These are phyloP conservation scores for Leucocoprinus leucothites DNA, from an alignment of 768 basidiomycete species.

Conservation along the genomic window DNA sequence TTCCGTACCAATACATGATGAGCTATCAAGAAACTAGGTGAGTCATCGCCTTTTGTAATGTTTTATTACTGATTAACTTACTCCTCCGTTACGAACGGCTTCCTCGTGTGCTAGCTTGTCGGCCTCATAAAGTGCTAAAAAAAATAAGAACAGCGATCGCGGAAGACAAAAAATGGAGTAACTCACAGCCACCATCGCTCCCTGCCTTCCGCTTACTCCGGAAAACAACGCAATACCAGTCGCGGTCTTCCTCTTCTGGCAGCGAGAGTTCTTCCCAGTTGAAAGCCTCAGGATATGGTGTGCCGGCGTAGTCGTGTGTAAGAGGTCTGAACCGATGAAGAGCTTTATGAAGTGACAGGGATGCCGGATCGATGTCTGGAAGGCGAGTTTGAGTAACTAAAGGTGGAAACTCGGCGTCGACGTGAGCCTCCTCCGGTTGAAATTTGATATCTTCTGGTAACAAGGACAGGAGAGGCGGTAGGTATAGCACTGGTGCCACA, in stretches of 20 bases:
- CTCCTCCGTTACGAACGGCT: conserved; percentile 83
- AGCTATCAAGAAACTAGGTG: conserved; percentile 43
- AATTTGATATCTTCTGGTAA: conserved; percentile 46
- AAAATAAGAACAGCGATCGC: not conserved
- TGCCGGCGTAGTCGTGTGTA: conserved; percentile 55
- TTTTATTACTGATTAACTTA: conserved; percentile 32
- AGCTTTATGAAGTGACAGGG: conserved; percentile 82
- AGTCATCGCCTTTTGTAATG: conserved; percentile 8
- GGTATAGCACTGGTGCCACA: conserved; percentile 61
- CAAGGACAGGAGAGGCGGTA: conserved; percentile 82
- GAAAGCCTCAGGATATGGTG: conserved; percentile 74
- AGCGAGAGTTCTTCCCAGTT: conserved; percentile 80
- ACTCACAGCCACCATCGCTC: conserved; percentile 64
- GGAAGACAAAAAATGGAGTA: conserved; percentile 13
- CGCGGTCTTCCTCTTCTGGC: conserved; percentile 68
- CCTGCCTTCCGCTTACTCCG: conserved; percentile 71
- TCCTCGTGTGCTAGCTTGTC: conserved; percentile 91
- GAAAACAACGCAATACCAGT: conserved; percentile 94
- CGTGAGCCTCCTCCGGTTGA: conserved; percentile 19
- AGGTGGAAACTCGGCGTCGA: conserved; percentile 33
- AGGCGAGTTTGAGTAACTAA: conserved; percentile 69
- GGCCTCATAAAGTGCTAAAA: conserved; percentile 75
- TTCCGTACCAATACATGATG: conserved; percentile 93
- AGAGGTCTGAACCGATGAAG: conserved; percentile 72
- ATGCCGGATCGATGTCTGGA: conserved; percentile 83